A percentile compares a stretch with the other conserved stretches of the same genome.
phyloP scores from a whole-genome alignment of 352 stramenopile genomes.

The Pilasporangium apinafurcum region DNA sequence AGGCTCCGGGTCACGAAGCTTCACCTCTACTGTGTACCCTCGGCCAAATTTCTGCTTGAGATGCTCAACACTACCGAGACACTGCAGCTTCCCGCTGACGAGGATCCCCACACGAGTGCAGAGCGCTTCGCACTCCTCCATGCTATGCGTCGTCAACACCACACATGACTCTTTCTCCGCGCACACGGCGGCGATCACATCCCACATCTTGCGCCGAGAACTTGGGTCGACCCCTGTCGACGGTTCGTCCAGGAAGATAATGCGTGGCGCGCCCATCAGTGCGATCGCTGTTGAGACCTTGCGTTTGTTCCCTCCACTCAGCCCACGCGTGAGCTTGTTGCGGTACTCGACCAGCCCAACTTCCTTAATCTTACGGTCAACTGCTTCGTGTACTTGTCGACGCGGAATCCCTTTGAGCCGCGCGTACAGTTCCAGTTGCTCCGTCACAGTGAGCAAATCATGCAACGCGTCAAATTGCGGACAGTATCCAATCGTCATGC shows the following conservation, averaged over 20 bases:
- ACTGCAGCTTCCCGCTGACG: constrained; percentile 55
- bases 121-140: constrained; percentile 79
- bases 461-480: constrained; percentile 94
- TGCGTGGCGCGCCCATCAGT: constrained; percentile 88
- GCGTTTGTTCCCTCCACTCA: constrained; percentile 91
- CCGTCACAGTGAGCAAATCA: constrained; percentile 87
- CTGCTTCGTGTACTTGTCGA: constrained; percentile 20
- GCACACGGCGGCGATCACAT: constrained; percentile 84
- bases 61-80: constrained; percentile 85
- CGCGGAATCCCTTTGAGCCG: constrained; percentile 73
- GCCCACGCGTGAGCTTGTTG: constrained; percentile 26
- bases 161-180: constrained; percentile 43
- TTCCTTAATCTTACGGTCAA: constrained; percentile 53
- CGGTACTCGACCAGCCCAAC: constrained; percentile 48
- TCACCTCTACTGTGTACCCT: constrained; percentile 90
- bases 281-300: constrained; percentile 95
- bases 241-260: constrained; percentile 96
- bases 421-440: constrained; percentile 90
- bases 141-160: constrained; percentile 72
- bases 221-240: constrained; percentile 92
- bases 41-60: constrained; percentile 96
- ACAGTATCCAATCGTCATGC: constrained; percentile 81
- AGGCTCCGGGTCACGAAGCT: constrained; percentile 26
- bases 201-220: constrained; percentile 91
- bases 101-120: constrained; percentile 69